Conservation (phyloP, 169 alveolate species). For the Babesia divergens region DNA sequence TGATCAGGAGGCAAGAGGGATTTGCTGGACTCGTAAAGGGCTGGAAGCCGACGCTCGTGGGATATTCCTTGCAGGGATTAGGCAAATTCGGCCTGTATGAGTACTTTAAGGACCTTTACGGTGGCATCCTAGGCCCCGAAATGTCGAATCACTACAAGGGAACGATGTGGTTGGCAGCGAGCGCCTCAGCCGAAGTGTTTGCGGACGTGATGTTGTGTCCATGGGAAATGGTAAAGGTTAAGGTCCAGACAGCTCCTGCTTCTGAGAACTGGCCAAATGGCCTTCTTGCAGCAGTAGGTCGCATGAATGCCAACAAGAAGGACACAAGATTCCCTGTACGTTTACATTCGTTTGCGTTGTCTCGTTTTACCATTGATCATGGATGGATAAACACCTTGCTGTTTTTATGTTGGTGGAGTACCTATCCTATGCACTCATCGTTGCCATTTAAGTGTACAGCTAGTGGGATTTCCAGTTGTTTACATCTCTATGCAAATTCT, state of each 20-base stretch:
- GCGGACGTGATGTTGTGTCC: slow-evolving; percentile 98
- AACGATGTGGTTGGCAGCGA: slow-evolving; percentile 91
- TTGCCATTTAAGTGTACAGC: no score
- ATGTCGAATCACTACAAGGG: slow-evolving; percentile 86
- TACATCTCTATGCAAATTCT: no score
- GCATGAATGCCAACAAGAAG: slow-evolving; percentile 73
- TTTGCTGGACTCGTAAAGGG: slow-evolving; percentile 89
- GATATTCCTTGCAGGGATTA: slow-evolving; percentile 96
- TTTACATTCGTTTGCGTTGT: no score
- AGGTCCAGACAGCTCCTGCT: slow-evolving; percentile 86
- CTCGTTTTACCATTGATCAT: no score
- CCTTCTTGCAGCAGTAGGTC: slow-evolving; percentile 75
- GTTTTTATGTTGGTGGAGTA: no score
- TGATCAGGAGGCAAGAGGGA: slow-evolving; percentile 86
- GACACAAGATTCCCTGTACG: slow-evolving; percentile 84
- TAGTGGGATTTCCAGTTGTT: no score
- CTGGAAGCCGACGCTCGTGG: slow-evolving; percentile 96
- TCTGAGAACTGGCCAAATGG: slow-evolving; percentile 84
- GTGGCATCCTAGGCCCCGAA: slow-evolving; percentile 81
- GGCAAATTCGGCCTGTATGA: slow-evolving; percentile 97
- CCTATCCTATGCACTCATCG: no score
- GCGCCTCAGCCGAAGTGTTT: slow-evolving; percentile 97
- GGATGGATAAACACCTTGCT: no score
- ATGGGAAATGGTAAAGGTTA: slow-evolving; percentile 93
- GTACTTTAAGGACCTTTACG: slow-evolving; percentile 93